Evolutionary conservation across 306 rosid species (phyloP).

Genomic region (Castanea mollissima): DNA sequence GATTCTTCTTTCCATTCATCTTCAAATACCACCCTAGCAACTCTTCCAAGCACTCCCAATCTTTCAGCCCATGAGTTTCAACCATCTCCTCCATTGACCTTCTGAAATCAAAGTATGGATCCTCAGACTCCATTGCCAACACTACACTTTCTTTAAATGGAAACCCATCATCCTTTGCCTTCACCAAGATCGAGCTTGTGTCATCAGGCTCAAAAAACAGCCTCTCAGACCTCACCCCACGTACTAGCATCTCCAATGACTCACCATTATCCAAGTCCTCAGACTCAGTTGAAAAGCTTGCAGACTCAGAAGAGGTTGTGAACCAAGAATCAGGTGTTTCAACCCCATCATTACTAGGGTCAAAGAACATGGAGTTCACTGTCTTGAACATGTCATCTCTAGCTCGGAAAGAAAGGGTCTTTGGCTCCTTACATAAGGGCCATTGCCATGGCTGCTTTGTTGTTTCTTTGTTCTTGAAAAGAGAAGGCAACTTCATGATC

Average conservation of each 20-base stretch:
- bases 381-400: slow-evolving; percentile 52
- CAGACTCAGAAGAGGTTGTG: slow-evolving; percentile 59
- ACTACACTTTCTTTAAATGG: slow-evolving; percentile 59
- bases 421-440: slow-evolving; percentile 51
- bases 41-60: slow-evolving; percentile 76
- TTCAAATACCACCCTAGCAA: slow-evolving; percentile 64
- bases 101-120: slow-evolving; percentile 65
- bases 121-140: slow-evolving; percentile 66
- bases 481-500: slow-evolving; percentile 34
- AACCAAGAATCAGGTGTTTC: slow-evolving; percentile 72
- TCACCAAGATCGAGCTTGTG: slow-evolving; percentile 54
- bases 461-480: slow-evolving; percentile 42
- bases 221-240: slow-evolving; percentile 67
- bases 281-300: slow-evolving; percentile 59
- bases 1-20: slow-evolving; percentile 62
- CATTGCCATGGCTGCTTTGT: slow-evolving; percentile 46
- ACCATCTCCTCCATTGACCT: slow-evolving; percentile 94
- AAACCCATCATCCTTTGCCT: slow-evolving; percentile 29
- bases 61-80: slow-evolving; percentile 57
- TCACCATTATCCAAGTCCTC: slow-evolving; percentile 42
- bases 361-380: slow-evolving; percentile 62
- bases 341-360: slow-evolving; percentile 23
- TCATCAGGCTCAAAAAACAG: slow-evolving; percentile 68
- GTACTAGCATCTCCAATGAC: slow-evolving; percentile 53
- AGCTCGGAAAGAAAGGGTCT: slow-evolving; percentile 60